These are phyloP conservation scores for Salicornia ramosissima DNA, from an alignment of 148 eudicot genomes.

Conservation along the genomic window DNA sequence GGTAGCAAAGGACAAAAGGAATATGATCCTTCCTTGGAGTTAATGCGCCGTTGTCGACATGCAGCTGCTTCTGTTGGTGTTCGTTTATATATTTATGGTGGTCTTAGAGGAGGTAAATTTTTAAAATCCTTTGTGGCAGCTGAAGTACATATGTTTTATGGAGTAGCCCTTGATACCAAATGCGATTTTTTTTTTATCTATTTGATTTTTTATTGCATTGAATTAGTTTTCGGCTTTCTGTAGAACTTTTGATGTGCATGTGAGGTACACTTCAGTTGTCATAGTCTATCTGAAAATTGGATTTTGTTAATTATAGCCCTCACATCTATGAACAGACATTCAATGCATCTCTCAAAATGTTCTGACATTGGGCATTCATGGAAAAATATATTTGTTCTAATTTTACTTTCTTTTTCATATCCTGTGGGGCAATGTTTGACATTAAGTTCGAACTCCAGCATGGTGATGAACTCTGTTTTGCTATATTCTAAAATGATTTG, in stretches of 20 bases:
- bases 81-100: constrained; percentile 74
- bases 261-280: too few species aligned
- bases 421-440: too few species aligned
- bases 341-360: neutral
- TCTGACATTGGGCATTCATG: neutral
- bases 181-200: neutral
- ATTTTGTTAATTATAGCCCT: neutral
- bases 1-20: constrained; percentile 54
- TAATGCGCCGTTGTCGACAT: constrained; percentile 95
- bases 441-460: too few species aligned
- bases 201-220: too few species aligned
- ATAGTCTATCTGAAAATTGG: neutral
- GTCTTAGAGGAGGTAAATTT: constrained; percentile 81
- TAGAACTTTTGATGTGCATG: neutral
- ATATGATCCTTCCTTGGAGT: constrained; percentile 62
- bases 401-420: too few species aligned
- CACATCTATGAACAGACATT: neutral
- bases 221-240: too few species aligned
- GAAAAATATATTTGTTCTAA: too few species aligned
- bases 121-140: neutral
- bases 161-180: neutral
- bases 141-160: neutral
- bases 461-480: too few species aligned
- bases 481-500: too few species aligned
- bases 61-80: constrained; percentile 89